Evolutionary conservation across 371 early-diverging fungal species (phyloP), one percentile per base, ranked within the genome.

Genomic region (Capniomyces stellatus): DNA sequence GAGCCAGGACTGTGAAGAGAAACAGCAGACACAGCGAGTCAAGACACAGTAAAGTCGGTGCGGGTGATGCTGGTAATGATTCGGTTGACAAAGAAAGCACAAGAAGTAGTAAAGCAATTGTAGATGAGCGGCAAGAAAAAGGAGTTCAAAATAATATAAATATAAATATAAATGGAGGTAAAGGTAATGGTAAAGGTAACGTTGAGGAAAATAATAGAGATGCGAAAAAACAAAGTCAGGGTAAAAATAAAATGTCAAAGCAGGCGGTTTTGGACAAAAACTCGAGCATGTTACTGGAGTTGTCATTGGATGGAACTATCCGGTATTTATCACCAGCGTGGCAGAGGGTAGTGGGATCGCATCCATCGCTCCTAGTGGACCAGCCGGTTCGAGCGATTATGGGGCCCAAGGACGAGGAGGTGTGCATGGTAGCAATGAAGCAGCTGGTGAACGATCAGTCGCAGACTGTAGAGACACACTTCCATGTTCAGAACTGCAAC

Each of bases 401-500:
- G 47, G 59, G 54, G 13, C 23, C 59, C 1, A 71, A 75, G 18
- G 81, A 82, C 49, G 56, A 61, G 3, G 63, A 72, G 47, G 75
- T 87, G 0, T 85, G 85, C 52, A 67, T 63, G 18, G 70, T 71
- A 3, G 90, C 89, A 0, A 80, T 79, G 3, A 66, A 71, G 44
- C 79, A 78, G 42, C 71, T 85, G 23, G 60, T 81, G 3, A 65
- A 72, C 0, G 86, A 87, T 55, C 78, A 82, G 31, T 75, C 76
- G 2, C 72, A 71, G 21, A 83, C 89, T 0, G 73, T 86, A 2
- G 91, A 92, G 61, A 75, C 90, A 12, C 72, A 67, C 1, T 81
- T 85, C 55, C 67, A 69, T n/a, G 74, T 89, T 2, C 63, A 71
- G 24, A 6, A 12, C 6, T 3, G 57, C 57, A 43, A 66, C 42